These are phyloP conservation scores for Tetradesmus obliquus DNA, from an alignment of 139 green algal genomes.

Conservation along the genomic window DNA sequence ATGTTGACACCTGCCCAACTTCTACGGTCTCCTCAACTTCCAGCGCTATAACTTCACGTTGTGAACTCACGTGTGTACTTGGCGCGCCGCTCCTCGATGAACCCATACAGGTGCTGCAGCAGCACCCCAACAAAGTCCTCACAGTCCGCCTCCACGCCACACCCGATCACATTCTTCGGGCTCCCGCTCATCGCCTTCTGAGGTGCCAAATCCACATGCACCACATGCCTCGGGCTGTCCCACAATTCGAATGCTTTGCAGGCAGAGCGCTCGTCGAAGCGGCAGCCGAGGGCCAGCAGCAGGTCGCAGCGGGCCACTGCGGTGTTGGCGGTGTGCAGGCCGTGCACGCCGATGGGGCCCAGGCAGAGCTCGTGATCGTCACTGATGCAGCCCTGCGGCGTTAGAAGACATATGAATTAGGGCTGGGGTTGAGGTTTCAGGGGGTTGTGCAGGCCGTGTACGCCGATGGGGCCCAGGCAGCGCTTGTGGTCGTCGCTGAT, in stretches of 20 bases:
- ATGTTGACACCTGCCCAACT: too few relatives aligned
- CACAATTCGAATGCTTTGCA: constrained; percentile 12
- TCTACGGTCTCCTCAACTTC: too few relatives aligned
- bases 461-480: constrained; percentile 25
- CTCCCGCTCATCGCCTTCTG: neutral
- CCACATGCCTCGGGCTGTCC: neutral
- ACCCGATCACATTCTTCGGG: neutral
- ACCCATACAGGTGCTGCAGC: constrained; percentile 4
- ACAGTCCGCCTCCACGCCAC: neutral
- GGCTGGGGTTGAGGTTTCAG: too few relatives aligned
- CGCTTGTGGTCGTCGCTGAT: neutral
- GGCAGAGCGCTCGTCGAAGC: neutral
- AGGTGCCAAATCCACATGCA: neutral
- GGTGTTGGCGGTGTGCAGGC: constrained; percentile 22
- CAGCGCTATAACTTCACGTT: too few relatives aligned
- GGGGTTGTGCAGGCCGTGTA: constrained; percentile 8
- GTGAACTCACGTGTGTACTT: too few relatives aligned
- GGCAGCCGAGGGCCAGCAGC: constrained; percentile 20
- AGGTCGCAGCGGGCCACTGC: neutral
- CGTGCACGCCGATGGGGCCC: constrained; percentile 18
- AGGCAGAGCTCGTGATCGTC: constrained; percentile 27
- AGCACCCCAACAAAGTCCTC: constrained; percentile 14
- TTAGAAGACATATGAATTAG: too few relatives aligned
- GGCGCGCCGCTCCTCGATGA: neutral
- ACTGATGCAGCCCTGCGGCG: constrained; percentile 8